Percentiles rank a stretch among this genome's conserved stretches.
These are phyloP conservation scores for Lumnitzera littorea DNA, from an alignment of 345 rosid genomes.

Conservation along the genomic window DNA sequence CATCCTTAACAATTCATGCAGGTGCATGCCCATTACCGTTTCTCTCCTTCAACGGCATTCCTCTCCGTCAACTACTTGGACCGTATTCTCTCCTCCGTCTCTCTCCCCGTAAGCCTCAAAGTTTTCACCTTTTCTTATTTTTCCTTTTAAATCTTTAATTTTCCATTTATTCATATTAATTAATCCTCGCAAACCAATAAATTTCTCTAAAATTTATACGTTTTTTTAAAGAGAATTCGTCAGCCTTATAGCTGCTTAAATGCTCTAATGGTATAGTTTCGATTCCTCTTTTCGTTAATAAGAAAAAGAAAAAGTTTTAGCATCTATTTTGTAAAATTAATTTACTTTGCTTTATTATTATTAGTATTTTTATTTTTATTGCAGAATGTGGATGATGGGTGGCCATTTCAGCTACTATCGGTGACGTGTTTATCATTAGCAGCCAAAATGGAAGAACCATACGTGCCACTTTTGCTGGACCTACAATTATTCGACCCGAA, in stretches of 20 bases:
- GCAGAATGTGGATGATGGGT: conserved; percentile 26
- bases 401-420: conserved; percentile 64
- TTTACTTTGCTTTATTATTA: neutral
- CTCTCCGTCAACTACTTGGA: conserved; percentile 57
- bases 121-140: too few species aligned
- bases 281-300: too few species aligned
- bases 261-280: too few species aligned
- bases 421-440: conserved; percentile 68
- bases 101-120: conserved; percentile 28
- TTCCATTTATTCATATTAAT: too few species aligned
- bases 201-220: neutral
- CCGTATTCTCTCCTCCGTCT: conserved; percentile 48
- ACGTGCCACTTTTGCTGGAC: conserved; percentile 42
- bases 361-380: neutral
- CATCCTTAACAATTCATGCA: conserved; percentile 14
- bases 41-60: conserved; percentile 43
- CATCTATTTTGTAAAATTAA: too few species aligned
- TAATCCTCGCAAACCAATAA: too few species aligned
- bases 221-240: neutral
- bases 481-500: conserved; percentile 45
- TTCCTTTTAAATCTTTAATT: too few species aligned
- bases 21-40: conserved; percentile 46
- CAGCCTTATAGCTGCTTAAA: too few species aligned
- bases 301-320: too few species aligned
- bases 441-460: conserved; percentile 54